Conservation (phyloP, 352 stramenopile genomes). For the Thalassiosira hispida region DNA sequence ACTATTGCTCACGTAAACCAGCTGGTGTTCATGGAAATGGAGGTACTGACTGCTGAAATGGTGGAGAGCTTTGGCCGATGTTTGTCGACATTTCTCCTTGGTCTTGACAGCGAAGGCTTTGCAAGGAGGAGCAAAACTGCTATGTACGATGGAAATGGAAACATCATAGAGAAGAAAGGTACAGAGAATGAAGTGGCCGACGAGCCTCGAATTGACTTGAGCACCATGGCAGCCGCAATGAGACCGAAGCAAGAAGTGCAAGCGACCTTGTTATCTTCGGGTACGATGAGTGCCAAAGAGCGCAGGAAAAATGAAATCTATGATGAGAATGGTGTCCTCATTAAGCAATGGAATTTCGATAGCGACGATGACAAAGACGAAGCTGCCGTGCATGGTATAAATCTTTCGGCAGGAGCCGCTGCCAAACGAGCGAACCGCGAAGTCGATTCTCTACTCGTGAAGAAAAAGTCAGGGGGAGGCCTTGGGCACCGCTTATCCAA, state of each 20-base stretch:
- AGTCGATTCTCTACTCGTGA: conserved; percentile 9
- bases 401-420: conserved; percentile 13
- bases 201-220: conserved; percentile 6
- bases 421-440: conserved; percentile 12
- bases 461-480: conserved; percentile 15
- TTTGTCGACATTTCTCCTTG: neutral
- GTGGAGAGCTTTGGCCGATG: neutral
- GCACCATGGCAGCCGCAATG: neutral
- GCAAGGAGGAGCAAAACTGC: neutral
- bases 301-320: conserved; percentile 9
- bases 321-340: conserved; percentile 10
- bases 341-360: conserved; percentile 16
- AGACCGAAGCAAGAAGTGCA: conserved; percentile 12
- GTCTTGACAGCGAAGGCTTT: neutral
- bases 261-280: conserved; percentile 1
- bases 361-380: conserved; percentile 16
- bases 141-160: neutral
- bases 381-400: conserved; percentile 14
- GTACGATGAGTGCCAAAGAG: conserved; percentile 2
- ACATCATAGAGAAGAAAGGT: neutral
- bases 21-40: neutral
- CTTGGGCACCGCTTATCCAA: conserved; percentile 1
- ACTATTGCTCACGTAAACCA: no score
- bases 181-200: neutral
- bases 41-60: neutral